phyloP scores from a whole-genome alignment of 208 protist genomes.

The Acanthamoeba castellanii region DNA sequence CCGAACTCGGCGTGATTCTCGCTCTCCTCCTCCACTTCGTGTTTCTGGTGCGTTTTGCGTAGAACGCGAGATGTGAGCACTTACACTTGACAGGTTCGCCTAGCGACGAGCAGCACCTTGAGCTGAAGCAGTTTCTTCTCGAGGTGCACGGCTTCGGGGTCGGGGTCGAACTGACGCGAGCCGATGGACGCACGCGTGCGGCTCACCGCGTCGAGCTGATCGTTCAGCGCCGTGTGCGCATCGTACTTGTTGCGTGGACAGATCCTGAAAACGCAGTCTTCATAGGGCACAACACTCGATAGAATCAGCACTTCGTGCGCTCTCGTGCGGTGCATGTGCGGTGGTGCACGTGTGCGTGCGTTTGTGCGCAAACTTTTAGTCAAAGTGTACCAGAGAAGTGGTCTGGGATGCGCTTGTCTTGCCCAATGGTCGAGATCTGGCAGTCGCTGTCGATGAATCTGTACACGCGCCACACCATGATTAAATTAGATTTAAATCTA shows the following conservation, averaged over 20 bases:
- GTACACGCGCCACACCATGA: neutral
- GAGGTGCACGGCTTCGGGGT: neutral
- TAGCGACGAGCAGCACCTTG: neutral
- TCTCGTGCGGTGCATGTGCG: neutral
- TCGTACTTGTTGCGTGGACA: slow-evolving; percentile 53
- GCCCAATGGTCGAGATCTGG: slow-evolving; percentile 6
- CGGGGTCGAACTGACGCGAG: slow-evolving; percentile 21
- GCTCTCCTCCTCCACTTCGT: slow-evolving; percentile 9
- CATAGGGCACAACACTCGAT: neutral
- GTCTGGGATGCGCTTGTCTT: slow-evolving; percentile 32
- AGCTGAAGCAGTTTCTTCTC: slow-evolving; percentile 31
- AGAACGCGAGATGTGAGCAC: neutral
- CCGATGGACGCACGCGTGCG: slow-evolving; percentile 17
- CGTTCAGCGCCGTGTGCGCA: slow-evolving; percentile 46
- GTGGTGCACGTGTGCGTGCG: neutral
- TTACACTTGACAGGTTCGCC: neutral
- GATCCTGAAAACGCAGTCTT: slow-evolving; percentile 62
- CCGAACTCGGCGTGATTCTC: slow-evolving; percentile 35
- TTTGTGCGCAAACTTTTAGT: neutral
- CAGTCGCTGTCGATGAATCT: slow-evolving; percentile 67
- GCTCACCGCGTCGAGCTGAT: slow-evolving; percentile 17
- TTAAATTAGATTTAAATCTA: neutral
- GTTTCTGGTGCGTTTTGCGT: neutral
- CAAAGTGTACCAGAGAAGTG: slow-evolving; percentile 57
- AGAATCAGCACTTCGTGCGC: too few species aligned